Evolutionary conservation across 2,329 filamentous ascomycete species (phyloP).

Genomic region (Orbilia brochopaga): DNA sequence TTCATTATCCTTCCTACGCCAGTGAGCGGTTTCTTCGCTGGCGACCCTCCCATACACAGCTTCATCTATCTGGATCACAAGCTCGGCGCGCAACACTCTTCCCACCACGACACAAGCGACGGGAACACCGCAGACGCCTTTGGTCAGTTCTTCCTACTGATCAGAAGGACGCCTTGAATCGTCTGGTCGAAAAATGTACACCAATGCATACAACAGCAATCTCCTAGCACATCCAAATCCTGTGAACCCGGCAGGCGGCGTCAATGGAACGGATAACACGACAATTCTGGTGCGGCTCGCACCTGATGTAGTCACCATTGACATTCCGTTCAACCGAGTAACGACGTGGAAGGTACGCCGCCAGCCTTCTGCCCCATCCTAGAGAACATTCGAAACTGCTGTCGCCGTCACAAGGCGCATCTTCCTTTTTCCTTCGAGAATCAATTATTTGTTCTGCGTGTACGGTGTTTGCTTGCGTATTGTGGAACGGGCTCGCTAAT

Average conservation of each 20-base stretch:
- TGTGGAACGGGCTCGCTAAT: constrained; percentile 41
- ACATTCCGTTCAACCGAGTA: constrained; percentile 49
- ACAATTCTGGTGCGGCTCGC: constrained; percentile 43
- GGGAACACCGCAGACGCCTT: neutral
- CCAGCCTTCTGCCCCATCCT: neutral
- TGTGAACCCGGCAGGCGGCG: constrained; percentile 18
- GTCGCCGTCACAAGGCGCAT: neutral
- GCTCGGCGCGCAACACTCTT: neutral
- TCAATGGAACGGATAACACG: constrained; percentile 32
- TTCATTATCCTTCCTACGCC: neutral
- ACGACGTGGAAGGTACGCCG: constrained; percentile 45
- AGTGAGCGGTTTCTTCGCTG: neutral
- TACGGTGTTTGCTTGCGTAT: constrained; percentile 24
- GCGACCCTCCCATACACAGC: neutral
- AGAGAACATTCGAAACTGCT: neutral
- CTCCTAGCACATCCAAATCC: constrained; percentile 29
- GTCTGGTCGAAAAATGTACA: constrained; percentile 23
- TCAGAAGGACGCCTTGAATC: constrained; percentile 17
- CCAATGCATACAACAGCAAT: constrained; percentile 26
- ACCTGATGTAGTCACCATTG: constrained; percentile 39
- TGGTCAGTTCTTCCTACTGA: constrained; percentile 12
- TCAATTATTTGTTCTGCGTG: constrained; percentile 8
- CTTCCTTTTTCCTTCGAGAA: neutral
- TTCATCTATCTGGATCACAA: neutral
- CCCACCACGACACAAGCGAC: neutral